Percentiles rank a stretch among this genome's conserved stretches.
These are phyloP conservation scores for Glycyrrhiza uralensis DNA, from an alignment of 306 rosid species.

Conservation along the genomic window DNA sequence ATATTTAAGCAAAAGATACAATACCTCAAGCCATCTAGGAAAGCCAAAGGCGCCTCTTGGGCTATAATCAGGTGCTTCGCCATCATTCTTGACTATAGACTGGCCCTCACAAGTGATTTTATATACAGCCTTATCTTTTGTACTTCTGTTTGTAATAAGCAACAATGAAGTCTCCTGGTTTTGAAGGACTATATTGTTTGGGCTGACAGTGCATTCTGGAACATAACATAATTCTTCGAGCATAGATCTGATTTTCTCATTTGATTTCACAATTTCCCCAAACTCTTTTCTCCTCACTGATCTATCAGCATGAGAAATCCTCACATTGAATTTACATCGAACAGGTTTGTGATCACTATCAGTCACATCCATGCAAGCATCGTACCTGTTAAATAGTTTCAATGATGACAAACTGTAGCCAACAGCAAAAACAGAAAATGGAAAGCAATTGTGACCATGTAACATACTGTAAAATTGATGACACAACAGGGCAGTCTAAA, in stretches of 20 bases:
- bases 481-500: slow-evolving; percentile 83
- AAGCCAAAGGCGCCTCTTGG: slow-evolving; percentile 81
- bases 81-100: slow-evolving; percentile 58
- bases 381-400: slow-evolving; percentile 61
- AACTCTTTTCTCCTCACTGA: slow-evolving; percentile 80
- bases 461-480: slow-evolving; percentile 84
- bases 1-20: not conserved
- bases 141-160: slow-evolving; percentile 55
- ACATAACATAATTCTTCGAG: slow-evolving; percentile 57
- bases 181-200: slow-evolving; percentile 62
- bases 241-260: slow-evolving; percentile 66
- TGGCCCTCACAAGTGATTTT: slow-evolving; percentile 77
- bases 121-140: slow-evolving; percentile 58
- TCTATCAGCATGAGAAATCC: slow-evolving; percentile 80
- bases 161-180: slow-evolving; percentile 66
- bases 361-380: slow-evolving; percentile 97
- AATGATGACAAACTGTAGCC: slow-evolving; percentile 12
- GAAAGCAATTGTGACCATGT: slow-evolving; percentile 19
- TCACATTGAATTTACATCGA: slow-evolving; percentile 75
- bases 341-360: slow-evolving; percentile 99
- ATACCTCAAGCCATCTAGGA: slow-evolving; percentile 99
- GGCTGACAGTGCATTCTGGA: slow-evolving; percentile 66
- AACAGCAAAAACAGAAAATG: not conserved
- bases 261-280: slow-evolving; percentile 61
- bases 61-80: slow-evolving; percentile 43